Evolutionary conservation across 768 basidiomycete genomes (phyloP).

Genomic region (Antrodiella citrinella): DNA sequence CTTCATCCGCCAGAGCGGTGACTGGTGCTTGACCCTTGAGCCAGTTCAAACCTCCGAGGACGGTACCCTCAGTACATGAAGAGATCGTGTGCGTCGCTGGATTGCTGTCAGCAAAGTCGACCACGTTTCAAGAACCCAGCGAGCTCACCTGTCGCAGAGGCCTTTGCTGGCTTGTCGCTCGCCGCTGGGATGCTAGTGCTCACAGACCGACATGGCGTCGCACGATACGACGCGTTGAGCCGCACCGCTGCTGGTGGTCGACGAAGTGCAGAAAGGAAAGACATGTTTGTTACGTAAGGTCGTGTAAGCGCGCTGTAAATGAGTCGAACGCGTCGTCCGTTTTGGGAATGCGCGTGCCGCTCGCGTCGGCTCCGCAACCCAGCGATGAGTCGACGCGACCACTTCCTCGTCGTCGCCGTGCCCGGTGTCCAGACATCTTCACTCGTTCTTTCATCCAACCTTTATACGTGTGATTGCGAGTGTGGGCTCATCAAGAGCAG

Average conservation of each 20-base stretch:
- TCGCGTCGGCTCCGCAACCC: not conserved
- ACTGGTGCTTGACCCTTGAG: conserved; percentile 77
- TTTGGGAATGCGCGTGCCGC: not conserved
- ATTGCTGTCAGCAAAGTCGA: too few relatives aligned
- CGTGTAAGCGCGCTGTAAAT: not conserved
- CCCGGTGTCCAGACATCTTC: too few relatives aligned
- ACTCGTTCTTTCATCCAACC: too few relatives aligned
- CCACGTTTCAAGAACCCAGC: too few relatives aligned
- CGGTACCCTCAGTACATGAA: conserved; percentile 64
- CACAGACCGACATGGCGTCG: not conserved
- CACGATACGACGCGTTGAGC: conserved; percentile 11
- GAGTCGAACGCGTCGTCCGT: not conserved
- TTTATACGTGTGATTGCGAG: too few relatives aligned
- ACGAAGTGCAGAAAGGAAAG: conserved; percentile 17
- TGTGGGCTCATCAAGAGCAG: not conserved
- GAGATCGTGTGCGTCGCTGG: conserved; percentile 29
- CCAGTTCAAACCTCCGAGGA: conserved; percentile 75
- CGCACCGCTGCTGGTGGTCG: conserved; percentile 15
- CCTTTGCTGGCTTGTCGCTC: not conserved
- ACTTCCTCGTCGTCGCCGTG: too few relatives aligned
- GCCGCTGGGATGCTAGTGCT: not conserved
- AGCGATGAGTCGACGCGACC: too few relatives aligned
- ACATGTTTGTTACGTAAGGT: conserved; percentile 16
- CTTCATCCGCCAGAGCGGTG: conserved; percentile 68
- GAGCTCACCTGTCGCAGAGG: conserved; percentile 2